phyloP scores from a whole-genome alignment of 2,329 filamentous ascomycete species.

The Alternaria ventricosa region DNA sequence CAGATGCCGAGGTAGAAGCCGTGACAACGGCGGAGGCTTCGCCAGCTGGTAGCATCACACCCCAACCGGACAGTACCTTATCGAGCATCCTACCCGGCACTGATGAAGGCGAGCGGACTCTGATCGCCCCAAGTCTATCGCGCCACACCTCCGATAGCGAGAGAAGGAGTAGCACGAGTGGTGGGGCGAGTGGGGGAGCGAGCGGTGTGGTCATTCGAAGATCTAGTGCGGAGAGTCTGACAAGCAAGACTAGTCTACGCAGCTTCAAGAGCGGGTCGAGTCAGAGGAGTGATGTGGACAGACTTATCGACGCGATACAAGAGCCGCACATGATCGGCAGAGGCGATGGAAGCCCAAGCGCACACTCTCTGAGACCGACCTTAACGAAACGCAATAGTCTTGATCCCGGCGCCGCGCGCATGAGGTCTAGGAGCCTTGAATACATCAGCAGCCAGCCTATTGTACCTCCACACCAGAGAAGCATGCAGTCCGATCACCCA shows the following conservation, averaged over 20 bases:
- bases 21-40: constrained; percentile 1
- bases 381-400: constrained; percentile 39
- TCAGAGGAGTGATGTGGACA: constrained; percentile 68
- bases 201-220: constrained; percentile 19
- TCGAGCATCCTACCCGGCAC: not conserved
- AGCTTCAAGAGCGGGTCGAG: constrained; percentile 58
- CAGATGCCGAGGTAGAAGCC: constrained; percentile 45
- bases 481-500: constrained; percentile 53
- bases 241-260: constrained; percentile 57
- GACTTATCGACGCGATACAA: constrained; percentile 74
- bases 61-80: constrained; percentile 16
- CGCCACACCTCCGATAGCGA: constrained; percentile 27
- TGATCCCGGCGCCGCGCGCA: constrained; percentile 13
- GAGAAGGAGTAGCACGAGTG: not conserved
- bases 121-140: constrained; percentile 56
- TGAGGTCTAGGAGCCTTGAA: constrained; percentile 39
- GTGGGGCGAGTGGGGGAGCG: not conserved
- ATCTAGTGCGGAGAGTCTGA: constrained; percentile 53
- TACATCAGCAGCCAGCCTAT: constrained; percentile 10
- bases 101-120: constrained; percentile 63
- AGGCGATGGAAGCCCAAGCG: constrained; percentile 25
- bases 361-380: constrained; percentile 30
- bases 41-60: constrained; percentile 31
- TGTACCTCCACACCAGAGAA: constrained; percentile 38
- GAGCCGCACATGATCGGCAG: constrained; percentile 56